These are phyloP conservation scores for Aspergillaceae sp. DNA, from an alignment of 2,329 filamentous ascomycete species.

Conservation along the genomic window DNA sequence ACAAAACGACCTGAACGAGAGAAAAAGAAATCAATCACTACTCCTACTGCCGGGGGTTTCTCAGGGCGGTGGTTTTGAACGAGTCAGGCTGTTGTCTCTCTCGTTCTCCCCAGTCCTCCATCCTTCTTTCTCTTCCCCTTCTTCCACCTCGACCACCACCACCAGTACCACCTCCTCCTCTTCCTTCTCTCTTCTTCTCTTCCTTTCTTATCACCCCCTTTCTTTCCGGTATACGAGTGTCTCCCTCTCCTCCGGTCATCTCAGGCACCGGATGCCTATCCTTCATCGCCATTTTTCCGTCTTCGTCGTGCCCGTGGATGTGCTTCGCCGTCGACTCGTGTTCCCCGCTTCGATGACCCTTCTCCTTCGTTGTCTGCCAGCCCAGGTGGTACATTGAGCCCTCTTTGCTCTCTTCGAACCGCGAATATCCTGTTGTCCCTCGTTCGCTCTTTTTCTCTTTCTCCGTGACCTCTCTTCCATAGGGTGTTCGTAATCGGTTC, in stretches of 20 bases:
- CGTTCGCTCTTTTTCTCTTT: slow-evolving; percentile 19
- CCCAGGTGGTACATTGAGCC: slow-evolving; percentile 30
- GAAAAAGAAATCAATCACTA: background rate
- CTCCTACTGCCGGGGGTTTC: background rate
- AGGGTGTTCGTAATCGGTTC: slow-evolving; percentile 12
- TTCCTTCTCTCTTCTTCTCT: background rate
- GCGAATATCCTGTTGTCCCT: slow-evolving; percentile 13
- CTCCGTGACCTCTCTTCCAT: slow-evolving; percentile 11
- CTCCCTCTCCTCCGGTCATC: slow-evolving; percentile 2
- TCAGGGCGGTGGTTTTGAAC: background rate
- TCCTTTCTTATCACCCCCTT: slow-evolving; percentile 1
- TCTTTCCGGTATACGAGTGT: slow-evolving; percentile 1
- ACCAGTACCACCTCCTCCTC: background rate
- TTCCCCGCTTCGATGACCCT: slow-evolving; percentile 36
- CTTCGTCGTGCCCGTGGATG: slow-evolving; percentile 14
- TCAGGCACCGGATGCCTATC: slow-evolving; percentile 18
- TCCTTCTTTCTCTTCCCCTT: slow-evolving; percentile 3
- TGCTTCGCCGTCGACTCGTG: slow-evolving; percentile 13
- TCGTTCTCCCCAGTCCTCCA: slow-evolving; percentile 2
- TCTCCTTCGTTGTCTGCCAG: slow-evolving; percentile 21
- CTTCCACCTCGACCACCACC: background rate
- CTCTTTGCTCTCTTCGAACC: slow-evolving; percentile 13
- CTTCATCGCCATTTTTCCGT: slow-evolving; percentile 8
- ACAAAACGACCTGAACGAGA: background rate
- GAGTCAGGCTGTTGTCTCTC: background rate